These are phyloP conservation scores for Hypoxylon intermedium DNA, from an alignment of 495 filamentous ascomycete genomes.

Conservation along the genomic window DNA sequence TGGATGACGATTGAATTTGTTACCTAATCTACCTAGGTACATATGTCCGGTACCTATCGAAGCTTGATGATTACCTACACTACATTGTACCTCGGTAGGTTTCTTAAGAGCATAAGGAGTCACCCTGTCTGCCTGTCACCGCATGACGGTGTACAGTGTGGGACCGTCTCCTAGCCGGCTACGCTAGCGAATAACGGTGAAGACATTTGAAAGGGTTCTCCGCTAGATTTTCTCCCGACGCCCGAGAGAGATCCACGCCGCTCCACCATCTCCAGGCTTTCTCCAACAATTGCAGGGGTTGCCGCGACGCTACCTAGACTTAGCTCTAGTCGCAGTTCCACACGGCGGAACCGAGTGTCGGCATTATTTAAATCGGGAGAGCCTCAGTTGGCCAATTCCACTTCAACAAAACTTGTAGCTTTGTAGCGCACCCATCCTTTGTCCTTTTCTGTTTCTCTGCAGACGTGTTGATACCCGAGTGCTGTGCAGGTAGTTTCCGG, in stretches of 20 bases:
- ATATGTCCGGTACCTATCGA: too few species aligned
- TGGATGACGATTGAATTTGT: too few species aligned
- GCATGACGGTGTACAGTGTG: neutral
- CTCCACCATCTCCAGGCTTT: conserved; percentile 33
- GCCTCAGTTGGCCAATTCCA: conserved; percentile 27
- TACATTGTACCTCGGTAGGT: too few species aligned
- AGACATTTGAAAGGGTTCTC: conserved; percentile 34
- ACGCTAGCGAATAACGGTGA: conserved; percentile 26
- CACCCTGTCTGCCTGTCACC: too few species aligned
- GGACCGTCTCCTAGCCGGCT: neutral
- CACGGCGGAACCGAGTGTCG: conserved; percentile 25
- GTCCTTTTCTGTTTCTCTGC: too few species aligned
- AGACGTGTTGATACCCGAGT: too few species aligned
- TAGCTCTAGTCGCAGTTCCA: conserved; percentile 9
- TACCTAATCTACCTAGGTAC: too few species aligned
- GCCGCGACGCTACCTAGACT: conserved; percentile 26
- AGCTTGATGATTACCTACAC: too few species aligned
- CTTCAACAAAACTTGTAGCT: neutral
- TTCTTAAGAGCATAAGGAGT: too few species aligned
- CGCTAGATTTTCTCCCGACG: conserved; percentile 40
- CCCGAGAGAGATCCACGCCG: conserved; percentile 21
- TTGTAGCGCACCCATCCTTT: too few species aligned
- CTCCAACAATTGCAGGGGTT: conserved; percentile 27
- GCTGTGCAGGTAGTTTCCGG: too few species aligned
- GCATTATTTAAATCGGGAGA: conserved; percentile 31